A percentile compares a stretch with the other conserved stretches of the same genome.
These are phyloP conservation scores for Aphanomyces stellatus DNA, from an alignment of 352 stramenopile species.

Conservation along the genomic window DNA sequence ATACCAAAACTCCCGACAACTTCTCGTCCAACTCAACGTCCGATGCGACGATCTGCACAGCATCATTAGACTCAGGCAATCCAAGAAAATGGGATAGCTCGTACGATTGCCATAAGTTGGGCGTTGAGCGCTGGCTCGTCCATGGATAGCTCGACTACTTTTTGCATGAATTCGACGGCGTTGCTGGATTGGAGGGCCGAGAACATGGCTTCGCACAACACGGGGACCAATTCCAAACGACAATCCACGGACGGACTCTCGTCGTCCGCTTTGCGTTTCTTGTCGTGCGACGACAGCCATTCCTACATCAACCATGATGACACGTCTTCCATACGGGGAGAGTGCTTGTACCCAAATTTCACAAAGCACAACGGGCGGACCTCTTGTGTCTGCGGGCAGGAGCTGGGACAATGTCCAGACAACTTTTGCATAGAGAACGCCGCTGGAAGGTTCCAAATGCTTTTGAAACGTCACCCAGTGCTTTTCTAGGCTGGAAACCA, in stretches of 20 bases:
- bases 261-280: background rate
- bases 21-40: background rate
- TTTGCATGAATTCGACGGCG: background rate
- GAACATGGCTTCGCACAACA: constrained; percentile 5
- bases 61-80: background rate
- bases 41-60: background rate
- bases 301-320: background rate
- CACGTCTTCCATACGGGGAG: background rate
- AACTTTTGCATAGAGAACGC: background rate
- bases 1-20: background rate
- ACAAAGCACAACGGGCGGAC: background rate
- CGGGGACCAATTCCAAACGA: background rate
- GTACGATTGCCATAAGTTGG: background rate
- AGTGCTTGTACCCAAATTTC: background rate
- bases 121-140: background rate
- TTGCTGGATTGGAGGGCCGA: background rate
- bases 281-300: background rate
- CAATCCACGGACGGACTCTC: background rate
- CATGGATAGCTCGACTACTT: background rate
- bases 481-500: background rate
- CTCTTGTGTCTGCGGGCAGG: background rate
- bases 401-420: background rate
- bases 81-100: background rate
- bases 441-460: constrained; percentile 1
- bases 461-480: background rate